These are phyloP conservation scores for Phytophthora quininea DNA, from an alignment of 352 stramenopile genomes.

Conservation along the genomic window DNA sequence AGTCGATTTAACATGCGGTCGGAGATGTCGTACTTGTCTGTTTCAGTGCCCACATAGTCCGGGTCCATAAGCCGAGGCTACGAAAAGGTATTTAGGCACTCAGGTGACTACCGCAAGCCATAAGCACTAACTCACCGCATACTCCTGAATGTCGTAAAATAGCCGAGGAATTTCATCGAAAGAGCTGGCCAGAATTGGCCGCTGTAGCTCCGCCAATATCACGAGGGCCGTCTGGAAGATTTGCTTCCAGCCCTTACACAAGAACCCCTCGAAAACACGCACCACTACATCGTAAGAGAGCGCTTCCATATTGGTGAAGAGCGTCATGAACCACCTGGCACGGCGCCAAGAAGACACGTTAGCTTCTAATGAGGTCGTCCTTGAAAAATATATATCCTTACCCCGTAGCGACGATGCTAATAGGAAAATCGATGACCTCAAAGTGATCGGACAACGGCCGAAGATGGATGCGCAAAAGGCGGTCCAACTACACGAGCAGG, in stretches of 20 bases:
- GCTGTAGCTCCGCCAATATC: constrained; percentile 54
- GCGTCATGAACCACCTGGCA: constrained; percentile 82
- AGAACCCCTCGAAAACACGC: constrained; percentile 66
- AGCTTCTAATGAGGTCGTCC: too few species aligned
- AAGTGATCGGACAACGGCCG: constrained; percentile 54
- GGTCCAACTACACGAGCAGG: constrained; percentile 50
- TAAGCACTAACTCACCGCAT: constrained; percentile 49
- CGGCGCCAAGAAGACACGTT: not conserved
- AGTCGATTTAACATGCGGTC: constrained; percentile 37
- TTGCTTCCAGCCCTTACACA: constrained; percentile 77
- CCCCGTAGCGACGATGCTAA: constrained; percentile 73
- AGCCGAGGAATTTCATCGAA: constrained; percentile 82
- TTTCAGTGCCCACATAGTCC: constrained; percentile 29
- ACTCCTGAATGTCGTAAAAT: constrained; percentile 72
- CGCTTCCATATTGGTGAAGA: constrained; percentile 80
- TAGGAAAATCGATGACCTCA: constrained; percentile 61
- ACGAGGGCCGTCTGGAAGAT: constrained; percentile 69
- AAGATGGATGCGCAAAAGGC: constrained; percentile 48
- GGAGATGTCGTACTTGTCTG: constrained; percentile 47
- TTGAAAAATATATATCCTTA: constrained; percentile 21
- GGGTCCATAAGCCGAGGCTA: constrained; percentile 40
- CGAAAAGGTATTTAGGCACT: not conserved
- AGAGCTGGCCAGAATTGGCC: constrained; percentile 55
- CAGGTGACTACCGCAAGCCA: not conserved
- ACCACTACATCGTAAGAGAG: constrained; percentile 66